Evolutionary conservation across 495 filamentous ascomycete genomes (phyloP).

Genomic region (Pseudotulostoma volvatum): DNA sequence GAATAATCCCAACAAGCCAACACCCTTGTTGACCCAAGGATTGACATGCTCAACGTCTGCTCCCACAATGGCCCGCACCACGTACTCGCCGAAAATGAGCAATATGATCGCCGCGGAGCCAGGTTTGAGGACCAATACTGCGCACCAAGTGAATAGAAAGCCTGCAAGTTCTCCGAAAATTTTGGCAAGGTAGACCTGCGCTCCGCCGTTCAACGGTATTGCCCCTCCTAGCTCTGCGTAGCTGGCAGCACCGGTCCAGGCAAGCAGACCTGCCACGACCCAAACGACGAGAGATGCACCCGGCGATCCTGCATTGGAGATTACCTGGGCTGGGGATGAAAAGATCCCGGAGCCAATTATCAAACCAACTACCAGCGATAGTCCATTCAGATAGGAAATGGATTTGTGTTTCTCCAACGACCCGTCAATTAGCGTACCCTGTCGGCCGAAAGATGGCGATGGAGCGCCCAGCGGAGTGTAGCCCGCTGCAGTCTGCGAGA

Average conservation of each 20-base stretch:
- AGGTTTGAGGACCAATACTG: conserved; percentile 85
- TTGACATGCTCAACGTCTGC: conserved; percentile 60
- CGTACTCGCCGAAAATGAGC: conserved; percentile 95
- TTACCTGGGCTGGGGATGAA: conserved; percentile 86
- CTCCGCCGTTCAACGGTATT: conserved; percentile 86
- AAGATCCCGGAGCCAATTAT: conserved; percentile 98
- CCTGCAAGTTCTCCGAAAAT: conserved; percentile 87
- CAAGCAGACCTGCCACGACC: conserved; percentile 74
- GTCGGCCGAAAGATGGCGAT: conserved; percentile 31
- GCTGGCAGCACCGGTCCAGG: conserved; percentile 91
- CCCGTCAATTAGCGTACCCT: conserved; percentile 29
- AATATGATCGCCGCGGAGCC: conserved; percentile 86
- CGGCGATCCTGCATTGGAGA: conserved; percentile 79
- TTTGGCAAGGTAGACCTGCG: conserved; percentile 84
- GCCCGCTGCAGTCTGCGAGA: conserved; percentile 67
- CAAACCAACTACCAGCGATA: conserved; percentile 77
- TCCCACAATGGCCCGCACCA: conserved; percentile 71
- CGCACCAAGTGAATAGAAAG: conserved; percentile 92
- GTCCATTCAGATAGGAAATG: conserved; percentile 80
- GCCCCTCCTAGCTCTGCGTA: conserved; percentile 94
- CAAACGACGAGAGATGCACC: conserved; percentile 83
- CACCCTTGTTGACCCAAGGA: conserved; percentile 79
- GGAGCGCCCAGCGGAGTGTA: conserved; percentile 73
- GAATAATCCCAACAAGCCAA: conserved; percentile 61
- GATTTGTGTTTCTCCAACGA: conserved; percentile 90